Evolutionary conservation across 345 rosid species (phyloP).

Genomic region (Eucalyptus urophylla): DNA sequence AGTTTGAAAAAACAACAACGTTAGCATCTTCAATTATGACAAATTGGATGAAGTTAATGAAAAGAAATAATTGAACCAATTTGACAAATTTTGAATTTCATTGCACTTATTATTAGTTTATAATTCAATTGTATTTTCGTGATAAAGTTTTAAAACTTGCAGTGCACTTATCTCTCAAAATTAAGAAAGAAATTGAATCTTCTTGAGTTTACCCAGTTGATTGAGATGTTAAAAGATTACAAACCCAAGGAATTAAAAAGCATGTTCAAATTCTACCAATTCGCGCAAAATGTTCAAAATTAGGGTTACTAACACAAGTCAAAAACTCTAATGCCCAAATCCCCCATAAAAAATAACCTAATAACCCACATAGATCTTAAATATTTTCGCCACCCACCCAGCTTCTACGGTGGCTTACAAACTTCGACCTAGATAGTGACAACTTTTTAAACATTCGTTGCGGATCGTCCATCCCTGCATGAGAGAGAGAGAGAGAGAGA

Average conservation of each 20-base stretch:
- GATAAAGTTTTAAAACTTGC: no score
- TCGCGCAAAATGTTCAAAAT: neutral
- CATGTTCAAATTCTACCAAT: neutral
- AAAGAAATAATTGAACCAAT: neutral
- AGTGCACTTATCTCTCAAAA: accelerated
- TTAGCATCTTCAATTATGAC: no score
- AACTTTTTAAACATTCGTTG: neutral
- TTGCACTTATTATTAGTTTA: neutral
- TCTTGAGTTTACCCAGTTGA: accelerated
- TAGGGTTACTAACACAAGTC: neutral
- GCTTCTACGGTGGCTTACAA: neutral
- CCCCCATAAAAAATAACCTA: neutral
- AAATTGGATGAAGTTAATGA: neutral
- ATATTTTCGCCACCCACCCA: neutral
- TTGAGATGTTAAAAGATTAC: neutral
- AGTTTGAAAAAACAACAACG: accelerated
- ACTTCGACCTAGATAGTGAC: neutral
- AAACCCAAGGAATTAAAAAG: accelerated
- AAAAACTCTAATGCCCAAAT: neutral
- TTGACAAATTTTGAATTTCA: no score
- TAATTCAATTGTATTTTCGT: no score
- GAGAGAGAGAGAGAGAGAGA: neutral
- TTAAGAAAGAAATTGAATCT: neutral
- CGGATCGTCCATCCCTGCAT: accelerated
- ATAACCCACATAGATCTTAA: neutral